Percentiles rank a stretch among this genome's conserved stretches.
Evolutionary conservation across 768 basidiomycete species (phyloP).

Genomic region (Phylloporus rhodoxanthus): DNA sequence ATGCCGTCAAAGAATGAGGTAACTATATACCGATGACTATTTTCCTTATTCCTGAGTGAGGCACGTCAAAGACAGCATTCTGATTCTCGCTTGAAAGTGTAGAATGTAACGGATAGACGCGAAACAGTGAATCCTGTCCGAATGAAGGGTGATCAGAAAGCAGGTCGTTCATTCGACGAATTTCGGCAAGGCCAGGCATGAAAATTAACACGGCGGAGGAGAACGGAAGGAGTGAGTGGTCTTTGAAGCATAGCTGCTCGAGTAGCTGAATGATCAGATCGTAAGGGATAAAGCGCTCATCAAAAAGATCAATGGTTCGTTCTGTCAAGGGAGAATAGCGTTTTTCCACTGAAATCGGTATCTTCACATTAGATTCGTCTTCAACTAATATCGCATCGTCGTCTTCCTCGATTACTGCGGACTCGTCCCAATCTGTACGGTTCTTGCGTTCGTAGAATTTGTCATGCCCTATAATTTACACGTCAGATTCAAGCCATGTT

Average conservation of each 20-base stretch:
- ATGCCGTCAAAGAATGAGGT: background rate
- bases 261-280: conserved; percentile 82
- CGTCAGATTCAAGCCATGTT: background rate
- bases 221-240: conserved; percentile 43
- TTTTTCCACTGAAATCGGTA: conserved; percentile 56
- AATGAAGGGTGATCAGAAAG: conserved; percentile 72
- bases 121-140: conserved; percentile 56
- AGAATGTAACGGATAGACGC: conserved; percentile 84
- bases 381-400: conserved; percentile 49
- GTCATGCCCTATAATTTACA: conserved; percentile 43
- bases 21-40: conserved; percentile 80
- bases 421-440: conserved; percentile 76
- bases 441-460: conserved; percentile 59
- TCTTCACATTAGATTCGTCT: conserved; percentile 9
- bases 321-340: conserved; percentile 75
- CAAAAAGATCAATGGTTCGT: conserved; percentile 75
- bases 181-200: conserved; percentile 92
- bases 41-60: conserved; percentile 75
- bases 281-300: conserved; percentile 86
- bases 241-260: conserved; percentile 76
- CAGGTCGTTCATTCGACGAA: conserved; percentile 79
- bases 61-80: conserved; percentile 83
- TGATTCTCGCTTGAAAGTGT: conserved; percentile 90
- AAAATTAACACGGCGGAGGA: conserved; percentile 86
- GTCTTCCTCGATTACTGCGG: conserved; percentile 51